Base-by-base conservation (phyloP, 2,329 filamentous ascomycete species). In the Apiospora rasikravindrae region DNA sequence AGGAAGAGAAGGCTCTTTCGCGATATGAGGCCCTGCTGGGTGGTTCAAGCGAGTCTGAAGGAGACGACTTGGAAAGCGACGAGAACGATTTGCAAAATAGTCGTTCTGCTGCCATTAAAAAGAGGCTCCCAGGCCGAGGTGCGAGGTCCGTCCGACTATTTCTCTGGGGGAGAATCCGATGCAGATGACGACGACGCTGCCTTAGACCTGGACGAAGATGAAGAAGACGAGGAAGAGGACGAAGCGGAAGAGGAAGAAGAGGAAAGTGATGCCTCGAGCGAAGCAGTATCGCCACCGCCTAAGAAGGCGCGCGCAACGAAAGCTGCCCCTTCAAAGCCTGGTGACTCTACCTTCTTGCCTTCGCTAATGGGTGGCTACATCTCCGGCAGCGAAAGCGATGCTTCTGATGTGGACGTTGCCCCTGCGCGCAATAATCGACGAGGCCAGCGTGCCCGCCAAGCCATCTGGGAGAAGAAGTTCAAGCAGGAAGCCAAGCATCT, bases 391-490 rank as follows among this genome's bases (percentile, higher is more conserved):
- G 93, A 94, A 76, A 90, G 88, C 0, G 78, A 80, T 64, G 89
- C 88, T 8, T 93, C 91, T 0, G 91, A 93, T 74, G 84, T 93
- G 29, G 93, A 94, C 70, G 88, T 88, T 7, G 85, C 85, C 5
- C 81, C 85, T 0, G 82, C 86, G 0, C 89, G 90, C 76, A 95
- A 95, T 82, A 95, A 96, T 77, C 87, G 93, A 29, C 87, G 90
- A 67, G 94, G 94, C 4, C 94, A 97, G 82, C 88, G 91, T 61
- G 93, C 92, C n/a, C 89, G 94, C 11, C 92, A 93, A 79, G 89
- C 91, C 33, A 92, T 96, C 72, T 93, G 91, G 85, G 93, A 96
- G 84, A 92, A 94, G 83, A 96, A 95, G 79, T 96, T 88, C 80
- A 93, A 93, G 69, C 85, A 87, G 19, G 87, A 88, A 74, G 94